Conservation (phyloP, 306 rosid genomes). For the Casuarina equisetifolia region DNA sequence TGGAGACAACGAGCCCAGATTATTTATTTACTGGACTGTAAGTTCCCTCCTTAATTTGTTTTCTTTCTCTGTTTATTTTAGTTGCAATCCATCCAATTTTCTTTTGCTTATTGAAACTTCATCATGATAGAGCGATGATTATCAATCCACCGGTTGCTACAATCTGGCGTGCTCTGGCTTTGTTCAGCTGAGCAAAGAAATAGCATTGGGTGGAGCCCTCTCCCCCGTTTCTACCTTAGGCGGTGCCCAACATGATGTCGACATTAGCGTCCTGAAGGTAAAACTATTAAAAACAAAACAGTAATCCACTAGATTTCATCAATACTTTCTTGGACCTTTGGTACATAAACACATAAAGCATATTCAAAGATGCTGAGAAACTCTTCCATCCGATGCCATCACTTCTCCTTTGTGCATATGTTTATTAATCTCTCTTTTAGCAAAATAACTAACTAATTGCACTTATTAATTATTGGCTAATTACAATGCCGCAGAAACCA, state of each 20-base stretch:
- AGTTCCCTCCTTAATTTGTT: slow-evolving; percentile 18
- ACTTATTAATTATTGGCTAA: neutral
- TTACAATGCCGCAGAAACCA: slow-evolving; percentile 38
- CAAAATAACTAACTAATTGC: too few species aligned
- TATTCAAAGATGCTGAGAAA: too few species aligned
- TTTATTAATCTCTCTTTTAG: too few species aligned
- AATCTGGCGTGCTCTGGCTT: slow-evolving; percentile 63
- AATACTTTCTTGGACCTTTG: too few species aligned
- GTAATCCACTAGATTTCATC: too few species aligned
- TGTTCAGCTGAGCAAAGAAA: slow-evolving; percentile 50
- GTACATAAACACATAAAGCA: too few species aligned
- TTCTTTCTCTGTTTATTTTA: slow-evolving; percentile 5
- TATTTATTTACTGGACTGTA: slow-evolving; percentile 47
- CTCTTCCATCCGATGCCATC: neutral
- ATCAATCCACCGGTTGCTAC: slow-evolving; percentile 68
- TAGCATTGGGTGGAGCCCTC: slow-evolving; percentile 57
- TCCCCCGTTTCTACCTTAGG: slow-evolving; percentile 52
- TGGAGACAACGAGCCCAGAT: too few species aligned
- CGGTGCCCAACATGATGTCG: slow-evolving; percentile 54
- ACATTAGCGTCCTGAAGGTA: slow-evolving; percentile 60
- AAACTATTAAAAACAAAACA: too few species aligned
- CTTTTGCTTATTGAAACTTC: neutral
- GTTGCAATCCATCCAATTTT: neutral
- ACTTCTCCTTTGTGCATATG: neutral
- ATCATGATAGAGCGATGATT: slow-evolving; percentile 56